These are phyloP conservation scores for Taphrina confusa DNA, from an alignment of 1,139 yeast genomes.

Conservation along the genomic window DNA sequence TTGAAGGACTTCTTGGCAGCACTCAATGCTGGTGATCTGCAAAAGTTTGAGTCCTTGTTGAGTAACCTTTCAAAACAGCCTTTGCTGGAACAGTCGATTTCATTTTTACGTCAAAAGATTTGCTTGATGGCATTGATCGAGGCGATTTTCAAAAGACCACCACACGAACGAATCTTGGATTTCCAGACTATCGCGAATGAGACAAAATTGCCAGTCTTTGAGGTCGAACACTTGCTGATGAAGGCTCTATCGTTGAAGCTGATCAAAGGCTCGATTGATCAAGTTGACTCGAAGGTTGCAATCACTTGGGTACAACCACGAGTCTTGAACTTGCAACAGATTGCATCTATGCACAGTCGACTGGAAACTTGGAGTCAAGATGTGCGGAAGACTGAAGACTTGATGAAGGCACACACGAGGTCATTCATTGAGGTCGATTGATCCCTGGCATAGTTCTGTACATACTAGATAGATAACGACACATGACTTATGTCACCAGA, in stretches of 20 bases:
- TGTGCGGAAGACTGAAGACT: constrained; percentile 61
- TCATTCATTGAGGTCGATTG: constrained; percentile 24
- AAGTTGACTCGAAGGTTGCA: constrained; percentile 72
- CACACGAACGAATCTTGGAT: constrained; percentile 69
- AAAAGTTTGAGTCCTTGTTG: constrained; percentile 57
- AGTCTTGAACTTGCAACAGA: constrained; percentile 79
- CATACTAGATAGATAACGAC: not conserved
- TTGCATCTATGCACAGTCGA: constrained; percentile 70
- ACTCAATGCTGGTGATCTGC: constrained; percentile 76
- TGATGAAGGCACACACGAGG: constrained; percentile 21
- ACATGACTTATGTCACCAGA: not conserved
- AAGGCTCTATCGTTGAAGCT: constrained; percentile 83
- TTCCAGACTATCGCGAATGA: constrained; percentile 78
- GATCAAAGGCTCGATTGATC: constrained; percentile 84
- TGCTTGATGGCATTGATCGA: constrained; percentile 90
- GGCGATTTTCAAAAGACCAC: constrained; percentile 74
- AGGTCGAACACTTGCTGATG: constrained; percentile 88
- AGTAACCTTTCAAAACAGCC: constrained; percentile 56
- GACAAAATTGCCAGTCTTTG: constrained; percentile 64
- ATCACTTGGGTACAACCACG: constrained; percentile 96
- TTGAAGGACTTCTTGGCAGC: constrained; percentile 67
- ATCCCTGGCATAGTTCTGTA: not conserved
- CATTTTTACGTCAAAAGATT: constrained; percentile 82
- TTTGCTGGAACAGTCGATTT: constrained; percentile 59
- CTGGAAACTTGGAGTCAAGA: constrained; percentile 75